These are phyloP conservation scores for Aspergillus bombycis DNA, from an alignment of 2,329 filamentous ascomycete species.

Conservation along the genomic window DNA sequence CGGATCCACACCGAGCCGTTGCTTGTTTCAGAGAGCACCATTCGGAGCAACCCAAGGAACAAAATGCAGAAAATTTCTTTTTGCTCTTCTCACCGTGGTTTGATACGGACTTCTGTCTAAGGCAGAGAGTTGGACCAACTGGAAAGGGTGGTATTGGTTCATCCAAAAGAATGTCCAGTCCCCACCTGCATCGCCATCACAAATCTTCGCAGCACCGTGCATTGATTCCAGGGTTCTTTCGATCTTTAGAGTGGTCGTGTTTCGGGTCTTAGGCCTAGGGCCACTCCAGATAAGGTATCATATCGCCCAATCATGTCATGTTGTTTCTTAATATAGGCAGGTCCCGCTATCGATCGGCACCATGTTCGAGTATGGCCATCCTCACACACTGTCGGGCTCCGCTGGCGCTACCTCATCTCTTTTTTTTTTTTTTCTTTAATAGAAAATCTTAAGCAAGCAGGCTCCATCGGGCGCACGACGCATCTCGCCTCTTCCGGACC, in stretches of 20 bases:
- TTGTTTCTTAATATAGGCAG: constrained; percentile 12
- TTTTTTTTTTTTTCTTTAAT: not conserved
- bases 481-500: not conserved
- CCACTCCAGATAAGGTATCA: not conserved
- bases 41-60: not conserved
- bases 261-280: not conserved
- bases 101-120: not conserved
- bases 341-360: not conserved
- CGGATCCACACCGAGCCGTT: not conserved
- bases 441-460: not conserved
- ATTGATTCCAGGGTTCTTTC: not conserved
- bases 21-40: not conserved
- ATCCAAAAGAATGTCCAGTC: not conserved
- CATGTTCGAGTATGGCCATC: not conserved
- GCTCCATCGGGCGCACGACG: not conserved
- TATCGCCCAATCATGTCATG: constrained; percentile 8
- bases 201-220: not conserved
- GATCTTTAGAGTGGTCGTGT: not conserved
- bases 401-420: not conserved
- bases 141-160: not conserved
- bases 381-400: not conserved
- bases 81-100: not conserved
- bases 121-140: not conserved
- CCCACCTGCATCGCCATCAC: not conserved
- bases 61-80: not conserved